Percentiles rank a stretch among this genome's conserved stretches.
Evolutionary conservation across 2,329 filamentous ascomycete genomes (phyloP).

Genomic region (Cryphonectria nitschkei): DNA sequence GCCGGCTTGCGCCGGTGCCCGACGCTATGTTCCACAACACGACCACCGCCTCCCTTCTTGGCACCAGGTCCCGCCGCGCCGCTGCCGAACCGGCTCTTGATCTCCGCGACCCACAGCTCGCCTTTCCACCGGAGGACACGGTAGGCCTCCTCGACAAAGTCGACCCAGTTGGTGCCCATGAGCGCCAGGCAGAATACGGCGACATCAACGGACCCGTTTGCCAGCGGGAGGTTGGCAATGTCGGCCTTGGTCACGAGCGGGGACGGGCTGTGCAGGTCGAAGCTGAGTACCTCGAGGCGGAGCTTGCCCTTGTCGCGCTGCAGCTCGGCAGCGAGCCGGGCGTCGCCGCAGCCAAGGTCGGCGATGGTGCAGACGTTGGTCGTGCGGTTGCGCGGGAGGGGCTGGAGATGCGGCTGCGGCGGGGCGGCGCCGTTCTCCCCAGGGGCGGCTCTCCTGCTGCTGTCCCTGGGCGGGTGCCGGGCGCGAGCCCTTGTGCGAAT

Average conservation of each 20-base stretch:
- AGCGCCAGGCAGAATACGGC: slow-evolving; percentile 94
- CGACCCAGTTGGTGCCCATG: slow-evolving; percentile 99
- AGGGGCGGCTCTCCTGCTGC: slow-evolving; percentile 23
- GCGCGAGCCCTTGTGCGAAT: slow-evolving; percentile 70
- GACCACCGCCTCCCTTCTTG: slow-evolving; percentile 44
- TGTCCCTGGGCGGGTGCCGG: slow-evolving; percentile 32
- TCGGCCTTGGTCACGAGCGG: slow-evolving; percentile 84
- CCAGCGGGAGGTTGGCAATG: slow-evolving; percentile 80
- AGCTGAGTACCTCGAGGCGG: slow-evolving; percentile 77
- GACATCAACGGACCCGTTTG: slow-evolving; percentile 77
- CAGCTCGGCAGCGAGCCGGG: slow-evolving; percentile 73
- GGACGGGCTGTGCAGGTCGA: slow-evolving; percentile 80
- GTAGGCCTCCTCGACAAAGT: slow-evolving; percentile 95
- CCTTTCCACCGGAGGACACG: slow-evolving; percentile 90
- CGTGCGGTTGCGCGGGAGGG: slow-evolving; percentile 73
- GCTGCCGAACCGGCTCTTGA: slow-evolving; percentile 77
- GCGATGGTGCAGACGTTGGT: slow-evolving; percentile 72
- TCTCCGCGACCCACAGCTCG: slow-evolving; percentile 96
- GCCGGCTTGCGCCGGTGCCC: slow-evolving; percentile 60
- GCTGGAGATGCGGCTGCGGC: slow-evolving; percentile 39
- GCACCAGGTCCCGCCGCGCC: slow-evolving; percentile 46
- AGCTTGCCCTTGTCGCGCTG: slow-evolving; percentile 66
- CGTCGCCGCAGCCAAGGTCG: slow-evolving; percentile 93
- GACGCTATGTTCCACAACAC: slow-evolving; percentile 68
- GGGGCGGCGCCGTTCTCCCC: slow-evolving; percentile 34